Conservation (phyloP, 2,329 filamentous ascomycete species). For the Cordyceps militaris region DNA sequence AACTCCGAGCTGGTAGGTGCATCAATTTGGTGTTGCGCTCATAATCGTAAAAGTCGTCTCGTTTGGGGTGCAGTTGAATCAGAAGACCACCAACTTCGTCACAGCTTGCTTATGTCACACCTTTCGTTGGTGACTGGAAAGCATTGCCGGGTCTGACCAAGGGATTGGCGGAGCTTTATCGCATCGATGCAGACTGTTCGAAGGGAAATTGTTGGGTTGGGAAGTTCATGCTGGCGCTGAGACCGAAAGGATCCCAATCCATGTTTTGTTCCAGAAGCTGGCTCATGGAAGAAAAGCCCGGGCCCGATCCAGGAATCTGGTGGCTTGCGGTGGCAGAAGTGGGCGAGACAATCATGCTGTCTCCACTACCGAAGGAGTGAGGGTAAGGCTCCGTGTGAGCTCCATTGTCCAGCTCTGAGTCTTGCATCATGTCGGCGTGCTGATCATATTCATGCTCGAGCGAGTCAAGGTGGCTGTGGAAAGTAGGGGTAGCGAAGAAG, state of each 20-base stretch:
- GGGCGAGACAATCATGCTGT: constrained; percentile 37
- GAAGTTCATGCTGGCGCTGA: constrained; percentile 93
- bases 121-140: not conserved
- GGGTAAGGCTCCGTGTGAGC: constrained; percentile 37
- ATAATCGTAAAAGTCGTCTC: constrained; percentile 9
- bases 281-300: constrained; percentile 56
- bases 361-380: constrained; percentile 53
- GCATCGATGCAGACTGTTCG: constrained; percentile 49
- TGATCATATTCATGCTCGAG: constrained; percentile 97
- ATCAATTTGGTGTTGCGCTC: constrained; percentile 7
- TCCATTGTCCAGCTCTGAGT: constrained; percentile 61
- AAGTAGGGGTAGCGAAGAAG: constrained; percentile 75
- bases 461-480: constrained; percentile 92
- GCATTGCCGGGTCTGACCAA: not conserved
- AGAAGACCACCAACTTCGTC: not conserved
- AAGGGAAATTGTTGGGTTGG: constrained; percentile 76
- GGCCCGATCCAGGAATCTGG: constrained; percentile 23
- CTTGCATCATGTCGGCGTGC: constrained; percentile 81
- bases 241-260: constrained; percentile 87
- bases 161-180: constrained; percentile 21
- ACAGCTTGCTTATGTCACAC: not conserved
- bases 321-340: constrained; percentile 26
- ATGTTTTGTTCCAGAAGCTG: constrained; percentile 69
- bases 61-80: not conserved
- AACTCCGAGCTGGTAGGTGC: not conserved